A percentile compares a stretch with the other conserved stretches of the same genome.
phyloP scores from a whole-genome alignment of 2,329 filamentous ascomycete species.

The Huntiella moniliformis region DNA sequence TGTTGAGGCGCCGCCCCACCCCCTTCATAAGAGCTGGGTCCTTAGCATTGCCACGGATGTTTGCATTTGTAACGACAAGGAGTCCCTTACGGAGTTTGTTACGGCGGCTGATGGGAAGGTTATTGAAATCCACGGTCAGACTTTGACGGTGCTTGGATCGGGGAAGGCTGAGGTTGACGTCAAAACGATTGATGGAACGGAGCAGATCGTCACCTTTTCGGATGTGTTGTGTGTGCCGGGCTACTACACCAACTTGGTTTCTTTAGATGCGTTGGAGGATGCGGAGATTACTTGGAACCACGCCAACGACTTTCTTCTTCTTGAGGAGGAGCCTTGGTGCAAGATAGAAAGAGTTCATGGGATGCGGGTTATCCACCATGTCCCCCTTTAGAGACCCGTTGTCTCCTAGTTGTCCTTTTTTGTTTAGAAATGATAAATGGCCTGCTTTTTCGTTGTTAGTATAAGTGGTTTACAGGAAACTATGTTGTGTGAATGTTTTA shows the following conservation, averaged over 20 bases:
- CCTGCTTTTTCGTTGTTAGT: no score
- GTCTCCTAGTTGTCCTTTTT: slow-evolving; percentile 1
- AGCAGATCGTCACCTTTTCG: slow-evolving; percentile 9
- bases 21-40: slow-evolving; percentile 11
- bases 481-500: no score
- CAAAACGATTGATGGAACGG: background rate
- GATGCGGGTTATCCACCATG: slow-evolving; percentile 10
- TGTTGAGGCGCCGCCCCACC: background rate
- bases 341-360: slow-evolving; percentile 8
- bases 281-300: slow-evolving; percentile 8
- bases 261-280: slow-evolving; percentile 6
- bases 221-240: slow-evolving; percentile 8
- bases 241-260: slow-evolving; percentile 11
- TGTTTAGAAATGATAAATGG: no score
- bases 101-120: slow-evolving; percentile 1
- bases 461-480: no score
- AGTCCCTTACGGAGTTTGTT: slow-evolving; percentile 7
- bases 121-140: slow-evolving; percentile 6
- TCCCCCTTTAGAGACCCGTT: slow-evolving; percentile 2
- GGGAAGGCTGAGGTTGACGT: slow-evolving; percentile 9
- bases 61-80: slow-evolving; percentile 9
- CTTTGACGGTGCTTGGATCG: slow-evolving; percentile 1
- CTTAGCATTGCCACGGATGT: slow-evolving; percentile 9
- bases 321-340: slow-evolving; percentile 10
- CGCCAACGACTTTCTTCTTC: slow-evolving; percentile 7